Conservation (phyloP, 257 asterid genomes). For the Nyctanthes arbortristis region DNA sequence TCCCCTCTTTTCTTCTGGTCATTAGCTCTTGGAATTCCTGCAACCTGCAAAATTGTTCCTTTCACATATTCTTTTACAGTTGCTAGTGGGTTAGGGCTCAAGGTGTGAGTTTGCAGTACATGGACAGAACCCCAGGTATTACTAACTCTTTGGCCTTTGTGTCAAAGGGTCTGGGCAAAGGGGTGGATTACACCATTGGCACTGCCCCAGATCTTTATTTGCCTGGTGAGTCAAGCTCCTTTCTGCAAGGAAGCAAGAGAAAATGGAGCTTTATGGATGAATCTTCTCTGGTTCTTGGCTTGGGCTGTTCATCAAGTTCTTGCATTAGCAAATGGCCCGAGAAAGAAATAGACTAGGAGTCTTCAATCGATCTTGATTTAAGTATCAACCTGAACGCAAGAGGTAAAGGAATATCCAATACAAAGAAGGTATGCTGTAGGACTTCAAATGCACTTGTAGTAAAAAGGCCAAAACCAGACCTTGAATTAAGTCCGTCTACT, state of each 20-base stretch:
- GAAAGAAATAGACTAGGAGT: constrained; percentile 41
- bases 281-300: constrained; percentile 27
- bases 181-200: constrained; percentile 20
- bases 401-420: constrained; percentile 15
- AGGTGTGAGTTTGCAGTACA: constrained; percentile 35
- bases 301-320: constrained; percentile 28
- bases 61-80: constrained; percentile 13
- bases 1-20: background rate
- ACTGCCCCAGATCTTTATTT: constrained; percentile 31
- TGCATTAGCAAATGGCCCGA: constrained; percentile 19
- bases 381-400: constrained; percentile 35
- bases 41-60: constrained; percentile 17
- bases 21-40: constrained; percentile 21
- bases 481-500: constrained; percentile 57
- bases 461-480: constrained; percentile 45
- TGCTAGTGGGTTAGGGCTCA: constrained; percentile 23
- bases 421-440: constrained; percentile 22
- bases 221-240: too few species aligned
- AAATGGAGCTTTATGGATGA: constrained; percentile 27
- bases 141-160: constrained; percentile 28
- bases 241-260: constrained; percentile 34
- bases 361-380: constrained; percentile 47
- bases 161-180: constrained; percentile 29
- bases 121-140: constrained; percentile 50
- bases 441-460: constrained; percentile 19